Conservation (phyloP, 768 basidiomycete genomes). For the Rhodotorula paludigena region DNA sequence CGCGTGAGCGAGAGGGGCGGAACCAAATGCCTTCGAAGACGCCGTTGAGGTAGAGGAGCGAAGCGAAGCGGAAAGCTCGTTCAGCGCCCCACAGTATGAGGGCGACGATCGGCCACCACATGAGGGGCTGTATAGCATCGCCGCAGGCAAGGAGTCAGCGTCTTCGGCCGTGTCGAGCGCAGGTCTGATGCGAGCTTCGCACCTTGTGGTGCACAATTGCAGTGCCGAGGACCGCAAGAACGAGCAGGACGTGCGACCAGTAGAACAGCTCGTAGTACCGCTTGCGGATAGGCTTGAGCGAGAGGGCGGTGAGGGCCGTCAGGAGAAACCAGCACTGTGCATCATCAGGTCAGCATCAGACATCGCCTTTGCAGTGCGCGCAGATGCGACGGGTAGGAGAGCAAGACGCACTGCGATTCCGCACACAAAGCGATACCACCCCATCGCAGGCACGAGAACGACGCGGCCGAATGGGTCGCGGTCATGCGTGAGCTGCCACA, state of each 20-base stretch:
- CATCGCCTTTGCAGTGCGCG: background rate
- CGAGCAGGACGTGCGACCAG: conserved; percentile 59
- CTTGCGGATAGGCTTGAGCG: conserved; percentile 55
- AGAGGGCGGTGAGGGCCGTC: conserved; percentile 56
- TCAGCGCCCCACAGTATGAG: conserved; percentile 62
- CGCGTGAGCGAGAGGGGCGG: background rate
- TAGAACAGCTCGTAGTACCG: conserved; percentile 64
- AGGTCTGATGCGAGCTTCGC: background rate
- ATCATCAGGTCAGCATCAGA: background rate
- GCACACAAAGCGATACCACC: conserved; percentile 60
- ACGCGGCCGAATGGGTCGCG: conserved; percentile 45
- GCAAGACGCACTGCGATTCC: conserved; percentile 53
- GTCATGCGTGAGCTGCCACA: conserved; percentile 60
- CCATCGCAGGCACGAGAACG: conserved; percentile 55
- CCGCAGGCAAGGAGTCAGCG: background rate
- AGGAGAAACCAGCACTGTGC: conserved; percentile 58
- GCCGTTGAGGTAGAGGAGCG: conserved; percentile 59
- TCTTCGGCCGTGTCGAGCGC: background rate
- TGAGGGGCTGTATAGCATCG: conserved; percentile 8
- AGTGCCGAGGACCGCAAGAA: conserved; percentile 59
- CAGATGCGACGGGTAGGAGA: background rate
- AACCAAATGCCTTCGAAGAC: conserved; percentile 44
- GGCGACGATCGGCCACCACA: conserved; percentile 65
- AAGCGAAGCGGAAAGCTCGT: conserved; percentile 56
- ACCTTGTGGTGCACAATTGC: conserved; percentile 61